Evolutionary conservation across 2,329 filamentous ascomycete species (phyloP), one percentile per base, ranked within the genome.

Genomic region (Pseudocercospora macadamiae): DNA sequence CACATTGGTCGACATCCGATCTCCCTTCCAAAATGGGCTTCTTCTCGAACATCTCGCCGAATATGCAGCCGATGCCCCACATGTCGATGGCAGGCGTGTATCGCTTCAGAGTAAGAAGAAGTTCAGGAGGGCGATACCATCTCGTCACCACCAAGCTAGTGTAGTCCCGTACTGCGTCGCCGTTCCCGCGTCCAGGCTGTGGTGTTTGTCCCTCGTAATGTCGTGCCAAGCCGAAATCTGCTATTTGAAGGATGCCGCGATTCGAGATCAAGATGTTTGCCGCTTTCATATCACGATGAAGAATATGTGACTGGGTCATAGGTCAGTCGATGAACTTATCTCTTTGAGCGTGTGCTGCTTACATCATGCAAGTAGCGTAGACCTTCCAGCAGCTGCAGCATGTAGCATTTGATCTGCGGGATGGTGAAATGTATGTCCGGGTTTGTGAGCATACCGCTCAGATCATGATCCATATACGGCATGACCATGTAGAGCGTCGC

Each of bases 21-120:
- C 91, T 91, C 10, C 95, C 95, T 6, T 92, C 86, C 42, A 99
- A 82, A 54, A 99, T 97, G 0, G 95, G 95, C 73, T 93, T 96
- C 34, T 91, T 88, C 68, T 91, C 86, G 64, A 97, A 89, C 93
- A 99, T 99, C 74, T 99, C 95, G 52, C 92, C 95, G 76, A 99
- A 97, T 2, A 99, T 92, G 72, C 95, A 99, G n/a, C 89, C 92
- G 30, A 97, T 93, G 68, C 95, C 95, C 95, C 95, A 99, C 77
- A 99, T 86, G 75, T 99, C 95, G 69, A 99, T 97, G 8, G 95
- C 93, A 12, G 93, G 91, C n/a, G 95, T 99, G 76, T 99, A 99
- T 65, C 86, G 86, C 68, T 92, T 88, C 28, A 99, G 81, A 64
- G 93, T 89, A 49, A 99, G 82, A 28, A 99, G 80, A 36, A 99